Percentiles rank a stretch among this genome's conserved stretches.
These are phyloP conservation scores for Amoeboradix gromovi DNA, from an alignment of 371 early-diverging fungal genomes.

Conservation along the genomic window DNA sequence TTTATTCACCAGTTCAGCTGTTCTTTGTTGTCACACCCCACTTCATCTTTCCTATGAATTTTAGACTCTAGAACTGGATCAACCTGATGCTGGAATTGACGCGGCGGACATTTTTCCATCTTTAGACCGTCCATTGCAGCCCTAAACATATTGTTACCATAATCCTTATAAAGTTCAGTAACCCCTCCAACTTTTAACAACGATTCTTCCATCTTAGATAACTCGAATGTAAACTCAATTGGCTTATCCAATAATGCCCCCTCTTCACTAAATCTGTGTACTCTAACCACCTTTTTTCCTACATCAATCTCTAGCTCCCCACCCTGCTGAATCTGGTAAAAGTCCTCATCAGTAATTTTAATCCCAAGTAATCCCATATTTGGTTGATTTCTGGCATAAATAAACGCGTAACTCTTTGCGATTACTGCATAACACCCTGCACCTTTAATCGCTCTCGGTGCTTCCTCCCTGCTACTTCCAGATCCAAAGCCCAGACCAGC, in stretches of 20 bases:
- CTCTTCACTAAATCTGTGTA: slow-evolving; percentile 3
- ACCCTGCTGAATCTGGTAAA: slow-evolving; percentile 36
- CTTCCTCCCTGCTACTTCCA: slow-evolving; percentile 42
- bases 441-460: slow-evolving; percentile 37
- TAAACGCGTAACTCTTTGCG: slow-evolving; percentile 33
- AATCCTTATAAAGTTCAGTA: slow-evolving; percentile 36
- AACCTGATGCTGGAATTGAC: neutral
- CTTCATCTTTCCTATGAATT: neutral
- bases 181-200: slow-evolving; percentile 41
- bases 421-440: slow-evolving; percentile 36
- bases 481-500: slow-evolving; percentile 36
- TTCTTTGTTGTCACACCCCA: neutral
- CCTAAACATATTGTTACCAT: slow-evolving; percentile 34
- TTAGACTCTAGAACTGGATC: neutral
- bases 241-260: slow-evolving; percentile 8
- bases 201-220: slow-evolving; percentile 35
- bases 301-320: slow-evolving; percentile 28
- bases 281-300: slow-evolving; percentile 21
- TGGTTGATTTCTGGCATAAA: slow-evolving; percentile 15
- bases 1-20: neutral
- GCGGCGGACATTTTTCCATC: neutral
- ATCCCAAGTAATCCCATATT: slow-evolving; percentile 46
- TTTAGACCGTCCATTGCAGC: slow-evolving; percentile 4
- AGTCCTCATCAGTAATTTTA: slow-evolving; percentile 26
- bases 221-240: slow-evolving; percentile 17